Percentiles rank a stretch among this genome's conserved stretches.
phyloP scores from a whole-genome alignment of 495 filamentous ascomycete species.

The Aspergillus homomorphus region DNA sequence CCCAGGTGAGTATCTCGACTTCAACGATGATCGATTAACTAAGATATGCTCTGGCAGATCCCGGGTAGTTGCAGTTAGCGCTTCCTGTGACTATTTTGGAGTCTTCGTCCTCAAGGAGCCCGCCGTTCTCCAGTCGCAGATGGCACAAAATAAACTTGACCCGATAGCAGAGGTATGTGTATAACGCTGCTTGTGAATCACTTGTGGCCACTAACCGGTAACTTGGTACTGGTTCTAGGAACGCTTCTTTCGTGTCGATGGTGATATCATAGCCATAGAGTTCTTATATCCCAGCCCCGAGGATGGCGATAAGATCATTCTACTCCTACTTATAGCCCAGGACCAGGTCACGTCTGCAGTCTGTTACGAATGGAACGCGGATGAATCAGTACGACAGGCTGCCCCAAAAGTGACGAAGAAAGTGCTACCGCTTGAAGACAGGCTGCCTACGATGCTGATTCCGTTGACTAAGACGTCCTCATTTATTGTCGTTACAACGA shows the following conservation, averaged over 20 bases:
- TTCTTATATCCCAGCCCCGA: slow-evolving; percentile 70
- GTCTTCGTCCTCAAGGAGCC: slow-evolving; percentile 48
- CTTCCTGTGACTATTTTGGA: slow-evolving; percentile 53
- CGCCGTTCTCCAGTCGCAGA: slow-evolving; percentile 33
- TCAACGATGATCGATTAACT: background rate
- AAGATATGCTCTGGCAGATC: slow-evolving; percentile 42
- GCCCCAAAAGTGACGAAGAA: slow-evolving; percentile 45
- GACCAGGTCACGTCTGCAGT: slow-evolving; percentile 59
- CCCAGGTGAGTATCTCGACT: slow-evolving; percentile 50
- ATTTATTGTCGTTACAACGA: slow-evolving; percentile 61
- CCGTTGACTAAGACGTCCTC: slow-evolving; percentile 62
- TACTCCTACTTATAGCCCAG: slow-evolving; percentile 67
- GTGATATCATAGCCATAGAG: slow-evolving; percentile 78
- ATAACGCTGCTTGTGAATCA: background rate
- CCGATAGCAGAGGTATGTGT: slow-evolving; percentile 38
- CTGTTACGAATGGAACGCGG: slow-evolving; percentile 72
- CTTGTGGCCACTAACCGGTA: background rate
- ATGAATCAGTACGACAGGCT: slow-evolving; percentile 31
- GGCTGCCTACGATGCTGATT: slow-evolving; percentile 63
- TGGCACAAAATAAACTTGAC: slow-evolving; percentile 29
- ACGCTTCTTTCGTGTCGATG: slow-evolving; percentile 58
- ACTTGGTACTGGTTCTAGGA: slow-evolving; percentile 32
- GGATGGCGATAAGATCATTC: slow-evolving; percentile 64
- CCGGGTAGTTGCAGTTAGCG: slow-evolving; percentile 63
- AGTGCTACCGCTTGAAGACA: slow-evolving; percentile 55